Evolutionary conservation across 2,329 filamentous ascomycete species (phyloP), one percentile per base, ranked within the genome.

Genomic region (Talaromyces sp.): DNA sequence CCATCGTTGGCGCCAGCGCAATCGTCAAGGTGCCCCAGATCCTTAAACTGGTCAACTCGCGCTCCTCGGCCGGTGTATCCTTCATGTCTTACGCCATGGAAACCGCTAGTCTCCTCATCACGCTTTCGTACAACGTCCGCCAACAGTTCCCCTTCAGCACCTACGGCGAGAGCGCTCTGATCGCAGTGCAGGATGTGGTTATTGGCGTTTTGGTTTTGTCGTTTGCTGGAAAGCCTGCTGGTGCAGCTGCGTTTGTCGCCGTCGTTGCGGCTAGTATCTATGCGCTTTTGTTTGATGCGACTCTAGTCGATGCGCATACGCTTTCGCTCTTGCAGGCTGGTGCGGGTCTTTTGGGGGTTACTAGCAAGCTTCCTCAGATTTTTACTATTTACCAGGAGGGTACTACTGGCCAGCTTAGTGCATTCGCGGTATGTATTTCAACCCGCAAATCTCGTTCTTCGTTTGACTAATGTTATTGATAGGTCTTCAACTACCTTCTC

Each of bases 1-100:
- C 89, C 77, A 99, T 99, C 80, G 93, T 99, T 75, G 90, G 86
- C 70, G 92, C 93, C 62, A 93, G 91, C 31, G 89, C 91, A 63
- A 88, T 98, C 72, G 93, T 99, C 83, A 99, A 99, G 82, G 88
- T 99, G 29, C 95, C 95, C 0, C 95, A 99, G 83, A 94, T 99
- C 76, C 79, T 97, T 78, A 99, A 99, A 83, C 88, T 99, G 61
- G 80, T 95, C 73, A 84, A 85, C 74, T 93, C 92, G 58, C 86
- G 88, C 73, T 97, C 92, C 59, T 88, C 93, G 31, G 86, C 88
- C 53, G 95, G 95, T 71, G 86, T 99, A 68, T 92, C 89, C 58
- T 96, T 98, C 81, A 85, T 96, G 53, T 91, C 91, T 36, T 98
- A 97, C 82, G 84, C 95, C 38, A 91, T 99, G 76, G 95, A 99